Base-by-base conservation (phyloP, 2,329 filamentous ascomycete genomes). In the Alternaria gansuensis region DNA sequence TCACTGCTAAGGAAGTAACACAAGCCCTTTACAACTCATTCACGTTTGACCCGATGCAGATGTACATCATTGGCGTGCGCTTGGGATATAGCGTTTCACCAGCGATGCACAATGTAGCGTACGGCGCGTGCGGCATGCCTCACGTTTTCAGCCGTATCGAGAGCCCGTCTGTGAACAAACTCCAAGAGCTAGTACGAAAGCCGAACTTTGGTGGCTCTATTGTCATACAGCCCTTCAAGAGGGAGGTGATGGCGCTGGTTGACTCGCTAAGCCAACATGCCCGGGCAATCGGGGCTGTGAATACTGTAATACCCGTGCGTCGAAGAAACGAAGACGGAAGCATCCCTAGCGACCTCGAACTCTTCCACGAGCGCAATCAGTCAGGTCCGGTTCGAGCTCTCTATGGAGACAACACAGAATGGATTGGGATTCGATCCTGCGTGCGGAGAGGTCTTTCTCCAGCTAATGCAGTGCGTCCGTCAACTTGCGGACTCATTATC, bases 331-430 rank as follows among this genome's bases (percentile, higher is more conserved):
- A 81, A 0, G 84, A 88, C 56, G 85, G 85, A 1, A 82, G 80
- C 34, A 83, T 87, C 0, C 84, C 87, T 0, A 81, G 83, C 29
- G 85, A 85, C 28, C 57, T 77, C 4, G 82, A 82, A 1, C 76
- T 86, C n/a, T 79, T 82, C 43, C 79, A 82, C 29, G 82, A 87
- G 43, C 83, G 88, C 58, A 88, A 88, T 62, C 83, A 86, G 41
- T 83, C 87, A 1, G 90, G 90, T 0, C 85, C 87, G 0, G 85
- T 92, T 6, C 84, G 85, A 61, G 89, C 88, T 0, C 80, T 93
- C 0, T 91, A 92, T 62, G 91, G 90, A 1, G 90, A 93, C 58
- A 93, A 93, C 59, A 93, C 90, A 0, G 90, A 93, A 73, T 93
- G 90, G 88, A 89, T 92, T 33, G 90, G 90, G 5, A 90, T 93